phyloP scores from a whole-genome alignment of 129 eudicot species.

The Artemisia tridentata region DNA sequence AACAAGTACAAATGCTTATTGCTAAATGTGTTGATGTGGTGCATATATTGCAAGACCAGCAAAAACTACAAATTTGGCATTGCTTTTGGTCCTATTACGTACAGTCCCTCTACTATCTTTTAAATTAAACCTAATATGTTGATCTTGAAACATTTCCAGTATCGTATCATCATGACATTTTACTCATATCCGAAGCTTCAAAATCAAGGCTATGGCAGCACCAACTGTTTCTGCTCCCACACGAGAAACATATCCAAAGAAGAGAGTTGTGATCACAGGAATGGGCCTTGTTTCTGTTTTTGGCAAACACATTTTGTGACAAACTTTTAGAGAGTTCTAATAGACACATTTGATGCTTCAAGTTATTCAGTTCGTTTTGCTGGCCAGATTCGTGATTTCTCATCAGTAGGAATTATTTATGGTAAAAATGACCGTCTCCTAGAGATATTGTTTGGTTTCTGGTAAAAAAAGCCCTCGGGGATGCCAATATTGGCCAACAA shows the following conservation, averaged over 20 bases:
- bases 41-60: too few species aligned
- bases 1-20: too few species aligned
- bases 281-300: conserved; percentile 74
- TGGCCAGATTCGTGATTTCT: conserved; percentile 66
- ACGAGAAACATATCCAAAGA: conserved; percentile 78
- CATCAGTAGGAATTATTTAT: conserved; percentile 67
- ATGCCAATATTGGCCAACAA: too few species aligned
- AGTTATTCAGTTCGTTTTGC: conserved; percentile 64
- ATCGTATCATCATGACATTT: too few species aligned
- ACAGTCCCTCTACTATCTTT: too few species aligned
- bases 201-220: conserved; percentile 52
- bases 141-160: too few species aligned
- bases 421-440: conserved; percentile 66
- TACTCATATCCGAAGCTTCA: too few species aligned
- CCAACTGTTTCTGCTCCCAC: conserved; percentile 65
- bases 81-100: too few species aligned
- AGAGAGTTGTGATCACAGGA: conserved; percentile 66
- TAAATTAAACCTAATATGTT: too few species aligned
- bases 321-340: conserved; percentile 63
- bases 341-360: conserved; percentile 65
- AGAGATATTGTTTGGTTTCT: conserved; percentile 84
- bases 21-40: too few species aligned
- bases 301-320: conserved; percentile 56
- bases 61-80: too few species aligned
- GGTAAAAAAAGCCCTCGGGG: too few species aligned